Evolutionary conservation across 108 stramenopile species (phyloP).

Genomic region (Discostella pseudostelligera): DNA sequence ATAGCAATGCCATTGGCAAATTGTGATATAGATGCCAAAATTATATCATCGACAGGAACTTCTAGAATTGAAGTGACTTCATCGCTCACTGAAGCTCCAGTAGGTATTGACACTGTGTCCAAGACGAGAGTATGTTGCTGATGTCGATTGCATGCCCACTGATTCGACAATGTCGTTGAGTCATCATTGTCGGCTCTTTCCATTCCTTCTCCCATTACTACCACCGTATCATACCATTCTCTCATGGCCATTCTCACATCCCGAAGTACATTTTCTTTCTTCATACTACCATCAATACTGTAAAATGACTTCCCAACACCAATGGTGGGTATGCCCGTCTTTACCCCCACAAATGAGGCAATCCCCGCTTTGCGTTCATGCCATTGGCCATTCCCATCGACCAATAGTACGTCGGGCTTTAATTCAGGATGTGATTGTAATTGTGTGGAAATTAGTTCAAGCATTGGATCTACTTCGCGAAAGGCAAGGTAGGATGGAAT

Average conservation of each 20-base stretch:
- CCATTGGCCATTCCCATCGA: slow-evolving; percentile 65
- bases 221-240: slow-evolving; percentile 4
- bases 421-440: slow-evolving; percentile 29
- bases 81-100: not conserved
- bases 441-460: slow-evolving; percentile 51
- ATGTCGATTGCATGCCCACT: too few species aligned
- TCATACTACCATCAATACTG: slow-evolving; percentile 39
- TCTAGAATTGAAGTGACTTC: not conserved
- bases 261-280: slow-evolving; percentile 9
- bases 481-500: slow-evolving; percentile 64
- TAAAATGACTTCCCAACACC: slow-evolving; percentile 68
- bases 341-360: slow-evolving; percentile 64
- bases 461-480: slow-evolving; percentile 65
- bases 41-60: slow-evolving; percentile 8
- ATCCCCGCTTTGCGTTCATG: slow-evolving; percentile 66
- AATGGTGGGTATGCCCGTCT: slow-evolving; percentile 60
- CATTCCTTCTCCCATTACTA: not conserved
- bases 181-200: too few species aligned
- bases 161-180: not conserved
- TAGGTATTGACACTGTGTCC: not conserved
- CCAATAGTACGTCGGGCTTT: slow-evolving; percentile 56
- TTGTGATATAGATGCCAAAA: slow-evolving; percentile 28
- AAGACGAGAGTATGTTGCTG: not conserved
- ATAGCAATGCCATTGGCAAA: slow-evolving; percentile 43
- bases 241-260: slow-evolving; percentile 15